These are phyloP conservation scores for Aspergillus aculeatinus DNA, from an alignment of 2,329 filamentous ascomycete genomes.

Conservation along the genomic window DNA sequence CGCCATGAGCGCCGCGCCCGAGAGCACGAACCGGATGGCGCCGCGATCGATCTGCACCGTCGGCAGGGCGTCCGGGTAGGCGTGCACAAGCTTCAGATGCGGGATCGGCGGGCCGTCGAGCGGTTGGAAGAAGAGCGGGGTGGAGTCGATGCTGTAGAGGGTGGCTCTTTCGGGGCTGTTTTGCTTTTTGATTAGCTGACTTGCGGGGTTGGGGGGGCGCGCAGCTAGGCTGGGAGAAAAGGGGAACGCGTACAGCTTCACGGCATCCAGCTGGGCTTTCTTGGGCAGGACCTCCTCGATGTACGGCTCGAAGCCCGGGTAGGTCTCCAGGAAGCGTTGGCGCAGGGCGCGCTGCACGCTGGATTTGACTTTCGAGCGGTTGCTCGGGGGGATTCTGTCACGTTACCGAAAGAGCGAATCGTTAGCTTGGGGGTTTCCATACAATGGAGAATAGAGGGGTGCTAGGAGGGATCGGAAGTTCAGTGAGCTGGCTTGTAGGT, in stretches of 20 bases:
- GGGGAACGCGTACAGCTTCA: constrained; percentile 66
- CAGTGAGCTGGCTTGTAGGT: no score
- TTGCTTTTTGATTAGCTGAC: not conserved
- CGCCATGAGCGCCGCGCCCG: constrained; percentile 92
- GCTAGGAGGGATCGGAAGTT: no score
- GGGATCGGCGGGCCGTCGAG: constrained; percentile 75
- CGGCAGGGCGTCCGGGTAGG: constrained; percentile 80
- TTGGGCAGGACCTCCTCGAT: constrained; percentile 96
- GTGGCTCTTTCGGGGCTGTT: constrained; percentile 76
- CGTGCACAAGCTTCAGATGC: constrained; percentile 84
- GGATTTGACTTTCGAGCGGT: constrained; percentile 96
- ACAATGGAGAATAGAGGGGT: no score
- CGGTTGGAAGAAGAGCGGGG: constrained; percentile 89
- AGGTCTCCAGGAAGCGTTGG: constrained; percentile 75
- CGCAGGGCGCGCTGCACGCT: constrained; percentile 87
- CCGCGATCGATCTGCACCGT: constrained; percentile 89
- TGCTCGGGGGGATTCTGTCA: constrained; percentile 67
- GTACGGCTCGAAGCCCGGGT: constrained; percentile 79
- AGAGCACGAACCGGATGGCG: constrained; percentile 93
- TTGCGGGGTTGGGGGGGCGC: no score
- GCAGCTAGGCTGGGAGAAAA: no score
- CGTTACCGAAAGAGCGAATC: not conserved
- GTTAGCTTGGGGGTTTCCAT: constrained; percentile 11
- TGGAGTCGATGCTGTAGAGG: constrained; percentile 77
- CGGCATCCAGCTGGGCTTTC: constrained; percentile 82